These are phyloP conservation scores for Blastocystis sp. DNA, from an alignment of 352 stramenopile genomes.

Conservation along the genomic window DNA sequence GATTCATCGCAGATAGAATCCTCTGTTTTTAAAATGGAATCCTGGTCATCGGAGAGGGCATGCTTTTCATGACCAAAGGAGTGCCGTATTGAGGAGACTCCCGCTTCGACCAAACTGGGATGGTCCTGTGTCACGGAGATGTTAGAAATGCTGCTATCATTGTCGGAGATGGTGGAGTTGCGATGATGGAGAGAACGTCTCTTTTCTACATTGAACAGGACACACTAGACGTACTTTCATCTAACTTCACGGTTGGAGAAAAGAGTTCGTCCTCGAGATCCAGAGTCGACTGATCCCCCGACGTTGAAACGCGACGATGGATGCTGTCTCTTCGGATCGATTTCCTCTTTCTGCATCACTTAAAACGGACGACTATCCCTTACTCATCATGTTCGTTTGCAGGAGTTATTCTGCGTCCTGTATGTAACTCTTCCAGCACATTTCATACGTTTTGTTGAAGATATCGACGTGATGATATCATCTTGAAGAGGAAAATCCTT, in stretches of 20 bases:
- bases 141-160: conserved; percentile 46
- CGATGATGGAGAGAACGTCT: neutral
- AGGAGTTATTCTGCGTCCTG: neutral
- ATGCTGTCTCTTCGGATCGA: conserved; percentile 40
- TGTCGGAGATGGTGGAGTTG: neutral
- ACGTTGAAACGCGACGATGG: conserved; percentile 35
- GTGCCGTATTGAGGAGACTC: neutral
- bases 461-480: neutral
- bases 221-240: neutral
- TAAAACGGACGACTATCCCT: neutral
- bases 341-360: neutral
- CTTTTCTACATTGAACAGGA: neutral
- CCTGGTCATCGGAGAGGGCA: too few species aligned
- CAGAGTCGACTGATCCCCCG: conserved; percentile 31
- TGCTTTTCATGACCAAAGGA: too few species aligned
- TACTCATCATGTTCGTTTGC: neutral
- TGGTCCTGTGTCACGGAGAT: neutral
- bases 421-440: neutral
- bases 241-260: conserved; percentile 18
- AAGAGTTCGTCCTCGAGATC: conserved; percentile 52
- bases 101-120: neutral
- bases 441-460: neutral
- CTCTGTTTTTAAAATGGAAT: neutral
- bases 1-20: neutral
- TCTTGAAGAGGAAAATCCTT: neutral